Evolutionary conservation across 352 stramenopile genomes (phyloP), one percentile per base, ranked within the genome.

Genomic region (Phytophthora pinifolia): DNA sequence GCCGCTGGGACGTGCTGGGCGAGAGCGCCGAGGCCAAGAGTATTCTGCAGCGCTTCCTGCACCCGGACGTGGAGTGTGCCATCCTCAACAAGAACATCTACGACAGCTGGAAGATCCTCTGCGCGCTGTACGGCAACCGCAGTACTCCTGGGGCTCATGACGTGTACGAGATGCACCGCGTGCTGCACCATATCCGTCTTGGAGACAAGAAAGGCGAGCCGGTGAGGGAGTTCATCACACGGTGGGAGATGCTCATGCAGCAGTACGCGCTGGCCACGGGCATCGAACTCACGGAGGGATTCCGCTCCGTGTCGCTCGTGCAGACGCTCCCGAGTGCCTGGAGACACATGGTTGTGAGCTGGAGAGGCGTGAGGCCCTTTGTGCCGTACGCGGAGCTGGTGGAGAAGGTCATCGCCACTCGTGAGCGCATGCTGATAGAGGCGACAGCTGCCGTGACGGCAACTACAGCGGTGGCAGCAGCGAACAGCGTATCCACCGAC

Each of bases 21-120:
- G 70, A 80, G 31, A 69, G 70, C 20, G 70, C 70, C 4, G 70
- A 80, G n/a, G 65, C 70, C 33, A 77, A 77, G 56, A 69, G 67
- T 45, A 80, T 80, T 17, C 33, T 80, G 18, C 70, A 80, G 42
- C 67, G 70, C 37, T 77, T 60, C 43, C 51, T 80, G 43, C 70
- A 80, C 25, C 70, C 67, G 3, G 70, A 77, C 34, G 70, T 80
- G 17, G 70, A 80, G 58, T 54, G 65, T 10, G 60, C 67, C 1
- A 80, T 80, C 49, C 20, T 80, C 29, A 67, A 72, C 36, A 80
- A 80, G 36, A 80, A 80, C 31, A 72, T 80, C 27, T 77, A 71
- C 39, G 70, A 80, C 51, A 80, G 70, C 41, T 80, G 70, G 70
- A 51, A 41, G 18, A 77, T 72, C 49, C 57, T 80, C 14, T 80